Percentiles rank a stretch among this genome's conserved stretches.
Conservation (phyloP, 2,329 filamentous ascomycete genomes). For the Ophiostoma tasmaniense region DNA sequence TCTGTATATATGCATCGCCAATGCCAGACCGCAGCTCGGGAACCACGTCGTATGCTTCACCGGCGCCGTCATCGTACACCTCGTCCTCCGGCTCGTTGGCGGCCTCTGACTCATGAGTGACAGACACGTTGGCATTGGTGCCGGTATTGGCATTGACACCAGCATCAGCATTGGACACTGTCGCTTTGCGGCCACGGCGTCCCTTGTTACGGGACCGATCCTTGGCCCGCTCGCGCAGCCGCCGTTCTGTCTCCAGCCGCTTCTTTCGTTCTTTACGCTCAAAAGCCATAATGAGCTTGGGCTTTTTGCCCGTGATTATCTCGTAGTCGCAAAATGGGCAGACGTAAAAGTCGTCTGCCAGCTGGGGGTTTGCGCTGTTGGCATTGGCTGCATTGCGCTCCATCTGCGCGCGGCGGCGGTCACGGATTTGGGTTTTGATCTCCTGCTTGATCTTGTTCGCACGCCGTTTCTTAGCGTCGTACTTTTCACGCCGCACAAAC, state of each 20-base stretch:
- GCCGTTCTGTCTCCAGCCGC: conserved; percentile 77
- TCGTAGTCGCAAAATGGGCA: conserved; percentile 99
- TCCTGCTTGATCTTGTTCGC: conserved; percentile 55
- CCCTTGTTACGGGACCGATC: conserved; percentile 94
- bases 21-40: conserved; percentile 10
- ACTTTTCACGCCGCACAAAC: background rate
- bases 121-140: conserved; percentile 22
- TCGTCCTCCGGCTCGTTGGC: conserved; percentile 24
- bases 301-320: conserved; percentile 82
- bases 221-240: conserved; percentile 50
- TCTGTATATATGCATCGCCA: background rate
- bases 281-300: conserved; percentile 77
- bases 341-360: conserved; percentile 75
- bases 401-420: conserved; percentile 68
- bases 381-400: conserved; percentile 63
- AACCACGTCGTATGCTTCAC: conserved; percentile 10
- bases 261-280: conserved; percentile 88
- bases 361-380: conserved; percentile 35
- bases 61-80: conserved; percentile 8
- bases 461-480: conserved; percentile 46
- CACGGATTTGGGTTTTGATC: conserved; percentile 52
- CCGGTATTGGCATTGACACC: conserved; percentile 47
- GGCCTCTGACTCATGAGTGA: background rate
- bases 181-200: conserved; percentile 73
- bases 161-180: conserved; percentile 43